phyloP scores from a whole-genome alignment of 2,329 filamentous ascomycete species.

The Penicillium freii region DNA sequence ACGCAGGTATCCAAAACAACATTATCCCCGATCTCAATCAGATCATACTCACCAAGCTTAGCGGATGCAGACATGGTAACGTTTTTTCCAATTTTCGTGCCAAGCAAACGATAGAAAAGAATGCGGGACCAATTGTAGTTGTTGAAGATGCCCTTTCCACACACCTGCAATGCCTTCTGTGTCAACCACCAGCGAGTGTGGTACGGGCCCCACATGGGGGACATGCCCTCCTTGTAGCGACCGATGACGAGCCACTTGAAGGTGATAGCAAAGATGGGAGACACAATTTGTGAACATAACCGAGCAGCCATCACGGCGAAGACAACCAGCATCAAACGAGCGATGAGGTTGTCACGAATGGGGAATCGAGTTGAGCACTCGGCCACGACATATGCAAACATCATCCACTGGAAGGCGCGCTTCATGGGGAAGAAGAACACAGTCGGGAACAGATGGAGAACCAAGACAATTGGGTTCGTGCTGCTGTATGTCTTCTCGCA shows the following conservation, averaged over 20 bases:
- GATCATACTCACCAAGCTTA: constrained; percentile 56
- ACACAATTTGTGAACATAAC: constrained; percentile 39
- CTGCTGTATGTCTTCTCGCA: constrained; percentile 45
- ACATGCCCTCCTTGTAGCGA: constrained; percentile 53
- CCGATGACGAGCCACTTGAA: constrained; percentile 58
- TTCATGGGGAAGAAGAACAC: constrained; percentile 52
- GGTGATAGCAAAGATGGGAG: constrained; percentile 50
- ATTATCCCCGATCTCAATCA: constrained; percentile 54
- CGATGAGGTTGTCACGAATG: constrained; percentile 42
- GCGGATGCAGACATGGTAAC: constrained; percentile 49
- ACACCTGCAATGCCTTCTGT: constrained; percentile 53
- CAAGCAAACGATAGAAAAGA: constrained; percentile 53
- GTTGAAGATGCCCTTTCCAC: constrained; percentile 41
- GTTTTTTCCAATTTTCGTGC: constrained; percentile 53
- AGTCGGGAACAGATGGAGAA: constrained; percentile 53
- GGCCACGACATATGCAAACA: constrained; percentile 51
- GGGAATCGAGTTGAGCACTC: constrained; percentile 33
- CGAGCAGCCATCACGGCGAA: constrained; percentile 48
- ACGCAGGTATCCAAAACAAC: constrained; percentile 50
- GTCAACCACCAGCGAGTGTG: constrained; percentile 61
- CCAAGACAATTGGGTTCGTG: constrained; percentile 49
- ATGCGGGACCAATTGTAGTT: constrained; percentile 38
- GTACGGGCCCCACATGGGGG: constrained; percentile 60
- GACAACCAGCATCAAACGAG: constrained; percentile 51
- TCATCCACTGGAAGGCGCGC: constrained; percentile 53